Evolutionary conservation across 2,329 filamentous ascomycete genomes (phyloP).

Genomic region (Myotisia sp.): DNA sequence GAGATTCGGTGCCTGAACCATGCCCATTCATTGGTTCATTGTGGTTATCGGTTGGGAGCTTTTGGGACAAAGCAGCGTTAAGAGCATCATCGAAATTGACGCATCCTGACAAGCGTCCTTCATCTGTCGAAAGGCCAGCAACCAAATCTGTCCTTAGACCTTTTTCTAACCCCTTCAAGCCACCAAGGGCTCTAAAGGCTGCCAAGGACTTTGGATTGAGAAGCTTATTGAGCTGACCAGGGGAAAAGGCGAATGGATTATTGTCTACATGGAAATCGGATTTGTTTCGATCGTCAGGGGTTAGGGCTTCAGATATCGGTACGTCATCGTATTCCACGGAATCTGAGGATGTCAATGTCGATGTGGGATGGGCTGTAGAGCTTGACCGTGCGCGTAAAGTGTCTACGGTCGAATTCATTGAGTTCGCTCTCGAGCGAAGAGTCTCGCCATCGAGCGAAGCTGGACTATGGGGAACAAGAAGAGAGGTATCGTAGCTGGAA

Average conservation of each 20-base stretch:
- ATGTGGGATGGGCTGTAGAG: slow-evolving; percentile 17
- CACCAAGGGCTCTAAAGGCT: slow-evolving; percentile 69
- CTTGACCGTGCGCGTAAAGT: slow-evolving; percentile 22
- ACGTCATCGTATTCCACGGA: slow-evolving; percentile 26
- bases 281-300: slow-evolving; percentile 62
- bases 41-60: slow-evolving; percentile 7
- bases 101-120: slow-evolving; percentile 48
- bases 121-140: slow-evolving; percentile 63
- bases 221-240: slow-evolving; percentile 69
- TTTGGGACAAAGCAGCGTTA: slow-evolving; percentile 12
- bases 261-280: slow-evolving; percentile 59
- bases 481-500: slow-evolving; percentile 10
- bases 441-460: slow-evolving; percentile 28
- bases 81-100: slow-evolving; percentile 62
- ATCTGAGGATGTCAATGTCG: slow-evolving; percentile 6
- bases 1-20: slow-evolving; percentile 13
- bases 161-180: slow-evolving; percentile 61
- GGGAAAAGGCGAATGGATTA: slow-evolving; percentile 71
- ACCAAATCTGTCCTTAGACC: slow-evolving; percentile 60
- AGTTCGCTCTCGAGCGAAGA: slow-evolving; percentile 30
- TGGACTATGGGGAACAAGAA: slow-evolving; percentile 12
- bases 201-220: slow-evolving; percentile 76
- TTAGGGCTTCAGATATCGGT: slow-evolving; percentile 45
- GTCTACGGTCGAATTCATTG: slow-evolving; percentile 24
- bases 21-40: neutral